Evolutionary conservation across 768 basidiomycete species (phyloP).

Genomic region (Boletus bicolor): DNA sequence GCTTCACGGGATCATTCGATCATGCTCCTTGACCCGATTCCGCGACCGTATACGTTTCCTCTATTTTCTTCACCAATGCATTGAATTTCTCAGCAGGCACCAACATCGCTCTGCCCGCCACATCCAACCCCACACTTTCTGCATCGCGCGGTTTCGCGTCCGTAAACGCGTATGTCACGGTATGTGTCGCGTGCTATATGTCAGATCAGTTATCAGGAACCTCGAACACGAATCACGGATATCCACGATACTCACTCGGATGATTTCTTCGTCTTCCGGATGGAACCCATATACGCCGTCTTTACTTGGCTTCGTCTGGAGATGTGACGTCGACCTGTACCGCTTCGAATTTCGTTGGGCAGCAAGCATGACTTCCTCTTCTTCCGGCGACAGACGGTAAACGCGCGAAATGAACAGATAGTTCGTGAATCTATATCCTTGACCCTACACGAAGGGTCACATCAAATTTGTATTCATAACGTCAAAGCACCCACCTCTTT

Average conservation of each 20-base stretch:
- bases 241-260: slow-evolving; percentile 41
- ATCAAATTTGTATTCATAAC: neutral
- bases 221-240: too few relatives aligned
- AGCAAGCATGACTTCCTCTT: slow-evolving; percentile 53
- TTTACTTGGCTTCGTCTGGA: slow-evolving; percentile 11
- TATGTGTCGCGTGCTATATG: slow-evolving; percentile 22
- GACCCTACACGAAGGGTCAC: slow-evolving; percentile 34
- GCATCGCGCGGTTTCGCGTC: slow-evolving; percentile 51
- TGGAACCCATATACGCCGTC: slow-evolving; percentile 75
- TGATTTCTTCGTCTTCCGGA: slow-evolving; percentile 78
- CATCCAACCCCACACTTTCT: slow-evolving; percentile 72
- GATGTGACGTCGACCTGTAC: slow-evolving; percentile 20
- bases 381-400: slow-evolving; percentile 69
- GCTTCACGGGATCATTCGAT: too few relatives aligned
- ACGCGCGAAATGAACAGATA: slow-evolving; percentile 74
- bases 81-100: slow-evolving; percentile 45
- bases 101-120: slow-evolving; percentile 63
- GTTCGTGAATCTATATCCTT: slow-evolving; percentile 71
- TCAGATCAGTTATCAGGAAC: neutral
- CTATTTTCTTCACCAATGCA: slow-evolving; percentile 40
- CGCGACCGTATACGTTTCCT: slow-evolving; percentile 32
- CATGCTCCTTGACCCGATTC: neutral
- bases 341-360: slow-evolving; percentile 39
- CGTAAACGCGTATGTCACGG: slow-evolving; percentile 43
- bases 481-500: slow-evolving; percentile 49